Conservation (phyloP, 139 green algal species). For the Tetraselmis striata region DNA sequence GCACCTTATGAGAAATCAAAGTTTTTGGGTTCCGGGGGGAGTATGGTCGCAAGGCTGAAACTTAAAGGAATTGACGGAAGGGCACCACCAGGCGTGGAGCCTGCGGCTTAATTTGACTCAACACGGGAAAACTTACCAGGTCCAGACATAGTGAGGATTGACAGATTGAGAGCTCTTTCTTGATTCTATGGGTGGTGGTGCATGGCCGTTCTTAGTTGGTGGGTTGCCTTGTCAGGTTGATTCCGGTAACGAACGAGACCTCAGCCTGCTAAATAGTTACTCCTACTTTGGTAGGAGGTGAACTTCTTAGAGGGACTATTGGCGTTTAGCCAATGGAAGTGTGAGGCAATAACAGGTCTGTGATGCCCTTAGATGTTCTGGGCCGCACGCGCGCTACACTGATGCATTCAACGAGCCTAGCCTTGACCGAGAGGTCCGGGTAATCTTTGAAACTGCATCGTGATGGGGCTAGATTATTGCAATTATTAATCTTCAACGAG, state of each 20-base stretch:
- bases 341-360: conserved; percentile 99
- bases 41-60: conserved; percentile 94
- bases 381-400: conserved; percentile 98
- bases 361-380: conserved; percentile 99
- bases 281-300: conserved; percentile 55
- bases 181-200: conserved; percentile 85
- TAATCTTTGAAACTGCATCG: conserved; percentile 90
- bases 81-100: conserved; percentile 90
- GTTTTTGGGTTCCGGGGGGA: conserved; percentile 94
- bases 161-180: conserved; percentile 94
- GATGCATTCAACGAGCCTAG: conserved; percentile 90
- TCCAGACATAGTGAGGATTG: conserved; percentile 93
- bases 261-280: conserved; percentile 94
- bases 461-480: conserved; percentile 96
- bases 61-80: conserved; percentile 96
- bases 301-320: conserved; percentile 95
- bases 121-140: conserved; percentile 93
- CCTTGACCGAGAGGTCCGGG: conserved; percentile 82
- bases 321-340: conserved; percentile 91
- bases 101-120: conserved; percentile 96
- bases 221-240: conserved; percentile 94
- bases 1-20: conserved; percentile 99
- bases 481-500: conserved; percentile 98
- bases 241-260: conserved; percentile 97
- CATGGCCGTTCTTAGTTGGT: conserved; percentile 80